Base-by-base conservation (phyloP, 768 basidiomycete species). In the Termitomyces heimii region DNA sequence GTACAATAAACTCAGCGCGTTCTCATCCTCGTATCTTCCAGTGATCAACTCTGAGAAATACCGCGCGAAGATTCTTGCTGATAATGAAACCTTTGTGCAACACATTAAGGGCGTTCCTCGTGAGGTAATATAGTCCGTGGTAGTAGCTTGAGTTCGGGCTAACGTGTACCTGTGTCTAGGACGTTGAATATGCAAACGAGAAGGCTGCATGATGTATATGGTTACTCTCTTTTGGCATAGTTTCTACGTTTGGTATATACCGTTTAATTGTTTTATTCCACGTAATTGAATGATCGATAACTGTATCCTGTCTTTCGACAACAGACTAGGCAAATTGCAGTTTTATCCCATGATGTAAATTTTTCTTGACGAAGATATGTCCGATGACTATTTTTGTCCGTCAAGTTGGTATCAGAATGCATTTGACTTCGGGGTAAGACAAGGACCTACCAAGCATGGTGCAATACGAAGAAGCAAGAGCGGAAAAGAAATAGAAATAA, bases 1-100 rank as follows among this genome's bases (percentile, higher is more conserved):
- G 0, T 20, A 10, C 7, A 5, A 6, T 16, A 20, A 18, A 46
- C 29, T 5, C 12, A 34, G 4, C 31, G 3, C 26, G 26, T 26
- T 9, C 48, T 48, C 3, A 57, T 26, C n/a, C 7, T 3, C n/a
- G 9, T 48, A 18, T 51, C 26, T 32, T 18, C 6, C 20, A 62
- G 62, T 63, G 26, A 26, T 62, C 52, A 58, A 58, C 56, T 65
- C 65, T n/a, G 61, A 63, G 43, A 55, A 55, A 22, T 63, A 63
- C 47, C 59, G 65, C 39, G 53, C 52, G 20, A 50, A 62, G 50
- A 60, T 65, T 22, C 57, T 65, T 29, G 59, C 57, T 9, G 51
- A 50, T 6, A 62, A 62, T 51, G 65, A 63, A 40, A 59, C 62
- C 3, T 65, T 63, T 18, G 56, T 53, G 42, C 37, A 46, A 7